Evolutionary conservation across 2,329 filamentous ascomycete species (phyloP), one percentile per base, ranked within the genome.

Genomic region (Cercospora zeina): DNA sequence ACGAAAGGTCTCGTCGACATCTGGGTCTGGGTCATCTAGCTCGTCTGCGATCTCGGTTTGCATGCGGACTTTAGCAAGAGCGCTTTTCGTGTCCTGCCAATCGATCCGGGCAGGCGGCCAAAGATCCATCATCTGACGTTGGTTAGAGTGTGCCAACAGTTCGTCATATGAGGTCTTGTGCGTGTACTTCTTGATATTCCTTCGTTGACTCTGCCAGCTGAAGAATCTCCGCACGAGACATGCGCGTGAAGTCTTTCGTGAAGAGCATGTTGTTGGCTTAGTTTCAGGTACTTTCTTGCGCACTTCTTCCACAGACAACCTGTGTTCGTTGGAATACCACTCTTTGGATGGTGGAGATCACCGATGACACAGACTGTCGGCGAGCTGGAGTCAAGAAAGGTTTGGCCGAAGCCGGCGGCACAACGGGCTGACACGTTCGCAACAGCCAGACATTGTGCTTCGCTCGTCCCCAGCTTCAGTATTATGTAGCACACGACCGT

Each of bases 21-120:
- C 49, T 16, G 58, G 63, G 39, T 67, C 65, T 27, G 33, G 47
- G 50, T 65, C 61, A 21, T 67, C 65, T 47, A 61, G 39, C 42
- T 67, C 63, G 19, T 65, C 65, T 16, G 63, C 63, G 11, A 65
- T 8, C 53, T 62, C 58, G 14, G 63, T 65, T 24, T 62, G 63
- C 31, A 56, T 53, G 13, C 65, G 61, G 14, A 65, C 24, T 37
- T 59, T 62, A n/a, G 51, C 47, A 14, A 65, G 50, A 1, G 65
- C 54, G 7, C 34, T 56, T 21, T 51, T 36, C 8, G 47, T 31
- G 34, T 65, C 50, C 8, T 57, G 50, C 63, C 63, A 65, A 49
- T 65, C 56, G n/a, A 65, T 61, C 24, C 34, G 61, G 10, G 61
- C 53, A 31, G 61, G 61, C 13, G 65, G 65, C 65, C 65, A 67